A percentile compares a stretch with the other conserved stretches of the same genome.
Evolutionary conservation across 2,329 filamentous ascomycete species (phyloP).

Genomic region (Scytalidium sp.): DNA sequence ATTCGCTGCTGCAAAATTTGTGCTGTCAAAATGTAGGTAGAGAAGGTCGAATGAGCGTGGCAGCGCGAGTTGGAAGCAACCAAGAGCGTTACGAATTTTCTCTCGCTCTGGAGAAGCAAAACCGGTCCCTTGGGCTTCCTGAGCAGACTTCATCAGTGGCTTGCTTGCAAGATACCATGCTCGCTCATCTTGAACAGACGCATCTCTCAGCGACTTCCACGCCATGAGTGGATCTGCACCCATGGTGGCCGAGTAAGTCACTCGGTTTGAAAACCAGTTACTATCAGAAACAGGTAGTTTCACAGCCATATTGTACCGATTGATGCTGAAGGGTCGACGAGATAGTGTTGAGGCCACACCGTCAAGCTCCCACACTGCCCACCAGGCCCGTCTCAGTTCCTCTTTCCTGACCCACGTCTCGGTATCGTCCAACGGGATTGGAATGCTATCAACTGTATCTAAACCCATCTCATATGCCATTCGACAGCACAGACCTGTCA

Average conservation of each 20-base stretch:
- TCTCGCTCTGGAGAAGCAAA: not conserved
- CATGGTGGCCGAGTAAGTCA: not conserved
- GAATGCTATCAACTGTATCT: not conserved
- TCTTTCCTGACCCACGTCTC: constrained; percentile 25
- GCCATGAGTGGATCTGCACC: not conserved
- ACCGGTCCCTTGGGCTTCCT: not conserved
- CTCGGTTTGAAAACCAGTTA: not conserved
- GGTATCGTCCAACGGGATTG: constrained; percentile 1
- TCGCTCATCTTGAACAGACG: constrained; percentile 2
- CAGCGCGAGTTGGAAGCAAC: not conserved
- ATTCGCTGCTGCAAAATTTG: not conserved
- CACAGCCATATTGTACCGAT: constrained; percentile 2
- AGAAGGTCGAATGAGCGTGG: not conserved
- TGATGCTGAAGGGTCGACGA: constrained; percentile 3
- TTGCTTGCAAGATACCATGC: constrained; percentile 2
- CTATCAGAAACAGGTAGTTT: constrained; percentile 3
- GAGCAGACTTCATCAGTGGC: not conserved
- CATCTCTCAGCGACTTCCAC: constrained; percentile 2
- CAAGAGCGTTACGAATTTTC: not conserved
- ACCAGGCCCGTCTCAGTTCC: constrained; percentile 35
- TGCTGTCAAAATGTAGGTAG: not conserved
- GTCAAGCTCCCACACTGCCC: constrained; percentile 40
- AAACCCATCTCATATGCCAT: constrained; percentile 2
- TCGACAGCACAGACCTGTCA: not conserved
- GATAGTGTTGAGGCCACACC: constrained; percentile 27